These are phyloP conservation scores for Fusarium annulatum DNA, from an alignment of 2,329 filamentous ascomycete genomes.

Conservation along the genomic window DNA sequence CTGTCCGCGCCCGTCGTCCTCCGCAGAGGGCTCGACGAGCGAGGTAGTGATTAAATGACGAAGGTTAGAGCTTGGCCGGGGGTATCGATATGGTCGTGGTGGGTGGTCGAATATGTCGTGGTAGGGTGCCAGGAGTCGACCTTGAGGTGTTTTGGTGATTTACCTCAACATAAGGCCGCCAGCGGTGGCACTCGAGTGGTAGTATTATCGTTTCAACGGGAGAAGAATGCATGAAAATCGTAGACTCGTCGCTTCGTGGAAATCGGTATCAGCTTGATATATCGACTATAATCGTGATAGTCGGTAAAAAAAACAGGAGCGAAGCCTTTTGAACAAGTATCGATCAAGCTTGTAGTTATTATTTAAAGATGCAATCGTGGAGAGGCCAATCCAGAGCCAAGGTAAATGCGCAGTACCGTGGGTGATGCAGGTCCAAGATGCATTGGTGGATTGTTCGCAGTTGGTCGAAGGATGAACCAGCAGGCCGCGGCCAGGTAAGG, in stretches of 20 bases:
- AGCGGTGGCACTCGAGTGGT: slow-evolving; percentile 32
- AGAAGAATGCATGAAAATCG: slow-evolving; percentile 44
- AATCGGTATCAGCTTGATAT: slow-evolving; percentile 1
- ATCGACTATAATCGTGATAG: not conserved
- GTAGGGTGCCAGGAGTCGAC: slow-evolving; percentile 11
- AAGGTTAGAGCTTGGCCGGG: slow-evolving; percentile 22
- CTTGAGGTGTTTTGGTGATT: slow-evolving; percentile 25
- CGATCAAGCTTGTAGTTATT: slow-evolving; percentile 1
- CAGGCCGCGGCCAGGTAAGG: not conserved
- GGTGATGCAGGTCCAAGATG: not conserved
- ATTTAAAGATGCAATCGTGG: slow-evolving; percentile 16
- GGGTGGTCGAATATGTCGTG: slow-evolving; percentile 21
- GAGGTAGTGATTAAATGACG: slow-evolving; percentile 44
- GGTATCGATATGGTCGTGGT: slow-evolving; percentile 5
- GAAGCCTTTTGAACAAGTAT: slow-evolving; percentile 4
- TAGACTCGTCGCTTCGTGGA: not conserved
- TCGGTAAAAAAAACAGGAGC: not conserved
- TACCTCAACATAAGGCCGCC: slow-evolving; percentile 41
- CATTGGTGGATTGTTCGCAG: not conserved
- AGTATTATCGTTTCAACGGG: slow-evolving; percentile 21
- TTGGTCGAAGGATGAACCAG: slow-evolving; percentile 15
- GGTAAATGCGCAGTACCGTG: not conserved
- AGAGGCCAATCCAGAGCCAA: not conserved
- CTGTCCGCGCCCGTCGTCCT: slow-evolving; percentile 68
- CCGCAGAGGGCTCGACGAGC: slow-evolving; percentile 69